Conservation (phyloP, 106 monocot species). For the Allium cepa region DNA sequence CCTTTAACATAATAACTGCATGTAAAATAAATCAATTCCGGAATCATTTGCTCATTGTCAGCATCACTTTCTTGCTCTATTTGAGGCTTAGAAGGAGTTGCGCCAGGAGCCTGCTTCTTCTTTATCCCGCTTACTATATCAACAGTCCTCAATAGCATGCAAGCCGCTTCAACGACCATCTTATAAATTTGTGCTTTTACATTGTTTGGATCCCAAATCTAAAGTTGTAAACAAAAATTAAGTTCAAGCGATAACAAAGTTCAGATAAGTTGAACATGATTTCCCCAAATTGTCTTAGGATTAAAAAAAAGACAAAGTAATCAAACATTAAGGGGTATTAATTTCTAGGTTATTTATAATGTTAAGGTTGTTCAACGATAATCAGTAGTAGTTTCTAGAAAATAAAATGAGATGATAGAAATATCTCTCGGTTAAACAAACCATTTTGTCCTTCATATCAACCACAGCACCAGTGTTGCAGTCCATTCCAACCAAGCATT, state of each 20-base stretch:
- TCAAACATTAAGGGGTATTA: no score
- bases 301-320: neutral
- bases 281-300: no score
- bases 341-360: no score
- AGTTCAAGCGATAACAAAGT: neutral
- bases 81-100: conserved; percentile 48
- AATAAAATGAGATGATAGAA: no score
- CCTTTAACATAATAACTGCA: no score
- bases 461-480: conserved; percentile 75
- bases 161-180: conserved; percentile 84
- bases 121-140: conserved; percentile 95
- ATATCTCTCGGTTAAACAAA: neutral
- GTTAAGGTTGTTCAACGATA: no score
- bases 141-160: conserved; percentile 88
- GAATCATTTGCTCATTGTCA: conserved; percentile 77
- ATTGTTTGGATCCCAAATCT: conserved; percentile 92
- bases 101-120: conserved; percentile 81
- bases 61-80: conserved; percentile 81
- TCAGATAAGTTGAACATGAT: no score
- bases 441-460: conserved; percentile 88
- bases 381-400: no score
- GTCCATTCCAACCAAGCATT: conserved; percentile 94
- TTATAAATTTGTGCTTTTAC: conserved; percentile 90
- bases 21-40: conserved; percentile 30
- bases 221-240: neutral